A percentile compares a stretch with the other conserved stretches of the same genome.
phyloP scores from a whole-genome alignment of 768 basidiomycete species.

The Panellus pusillus region DNA sequence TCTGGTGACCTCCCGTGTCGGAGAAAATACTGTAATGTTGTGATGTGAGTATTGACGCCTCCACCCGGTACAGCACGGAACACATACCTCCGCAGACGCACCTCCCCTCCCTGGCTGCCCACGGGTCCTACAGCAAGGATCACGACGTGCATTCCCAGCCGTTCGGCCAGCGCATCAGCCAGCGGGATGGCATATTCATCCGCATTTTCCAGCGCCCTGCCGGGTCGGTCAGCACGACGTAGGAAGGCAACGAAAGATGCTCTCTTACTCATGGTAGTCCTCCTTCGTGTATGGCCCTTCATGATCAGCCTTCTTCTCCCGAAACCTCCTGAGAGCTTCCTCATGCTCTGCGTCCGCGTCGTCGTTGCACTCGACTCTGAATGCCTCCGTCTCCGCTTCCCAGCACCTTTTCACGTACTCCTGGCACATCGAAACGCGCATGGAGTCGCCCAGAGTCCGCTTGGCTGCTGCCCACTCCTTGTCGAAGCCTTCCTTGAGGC shows the following conservation, averaged over 20 bases:
- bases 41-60: too few relatives aligned
- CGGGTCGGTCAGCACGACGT: not conserved
- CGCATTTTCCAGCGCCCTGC: not conserved
- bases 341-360: not conserved
- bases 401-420: not conserved
- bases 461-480: not conserved
- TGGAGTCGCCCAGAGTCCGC: not conserved
- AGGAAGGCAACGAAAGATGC: not conserved
- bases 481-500: slow-evolving; percentile 8
- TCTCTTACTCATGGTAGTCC: slow-evolving; percentile 7
- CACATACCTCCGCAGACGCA: not conserved
- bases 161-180: not conserved
- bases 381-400: not conserved
- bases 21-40: not conserved
- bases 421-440: not conserved
- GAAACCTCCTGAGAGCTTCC: not conserved
- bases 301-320: not conserved
- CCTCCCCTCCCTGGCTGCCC: not conserved
- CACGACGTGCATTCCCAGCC: not conserved
- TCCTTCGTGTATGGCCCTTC: not conserved
- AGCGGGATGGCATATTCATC: not conserved
- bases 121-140: not conserved
- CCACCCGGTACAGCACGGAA: not conserved
- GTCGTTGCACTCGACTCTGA: not conserved
- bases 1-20: not conserved